Evolutionary conservation across 768 basidiomycete genomes (phyloP), one percentile per base, ranked within the genome.

Genomic region (Podaxis carcinomalis): DNA sequence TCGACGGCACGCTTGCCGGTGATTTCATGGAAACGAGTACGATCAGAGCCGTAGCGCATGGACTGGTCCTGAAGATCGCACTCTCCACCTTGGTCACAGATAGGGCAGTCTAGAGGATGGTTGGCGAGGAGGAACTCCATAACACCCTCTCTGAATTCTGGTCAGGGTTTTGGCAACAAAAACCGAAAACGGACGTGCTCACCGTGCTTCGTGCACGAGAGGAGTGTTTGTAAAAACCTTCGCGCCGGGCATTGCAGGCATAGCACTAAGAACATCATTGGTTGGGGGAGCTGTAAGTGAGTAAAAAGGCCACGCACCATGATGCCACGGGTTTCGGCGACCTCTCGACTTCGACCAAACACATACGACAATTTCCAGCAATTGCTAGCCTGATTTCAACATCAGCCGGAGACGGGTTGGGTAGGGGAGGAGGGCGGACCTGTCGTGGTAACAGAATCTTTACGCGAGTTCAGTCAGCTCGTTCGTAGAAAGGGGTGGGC

Each of bases 301-400:
- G 37, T 57, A 62, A 23, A 42, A 49, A 19, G 36, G 51, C 36
- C 27, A 60, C 70, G 63, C 67, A 92, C 92, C 95, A 95, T 56
- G 95, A 95, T 58, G 95, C 93, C 36, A 96, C 88, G 21, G 94
- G 95, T 78, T 96, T 96, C 50, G 93, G 94, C 61, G 94, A 93
- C 63, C 93, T 83, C 73, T 94, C 93, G 55, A 99, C 96, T 76
- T 99, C 97, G 40, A 99, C 97, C 53, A 99, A 78, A 75, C 97
- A 99, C 97, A 99, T 99, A 67, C 95, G 91, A 78, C 96, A 98
- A 73, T 98, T 98, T 55, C 96, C 96, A 67, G 96, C 96, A 69
- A 98, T 95, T 52, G 95, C 94, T 25, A 98, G 85, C 68, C 95
- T 91, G 58, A 28, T 54, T 35, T 35, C 56, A 40, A 57, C n/a